These are phyloP conservation scores for Phalaenopsis aphrodite DNA, from an alignment of 106 monocot species.

Conservation along the genomic window DNA sequence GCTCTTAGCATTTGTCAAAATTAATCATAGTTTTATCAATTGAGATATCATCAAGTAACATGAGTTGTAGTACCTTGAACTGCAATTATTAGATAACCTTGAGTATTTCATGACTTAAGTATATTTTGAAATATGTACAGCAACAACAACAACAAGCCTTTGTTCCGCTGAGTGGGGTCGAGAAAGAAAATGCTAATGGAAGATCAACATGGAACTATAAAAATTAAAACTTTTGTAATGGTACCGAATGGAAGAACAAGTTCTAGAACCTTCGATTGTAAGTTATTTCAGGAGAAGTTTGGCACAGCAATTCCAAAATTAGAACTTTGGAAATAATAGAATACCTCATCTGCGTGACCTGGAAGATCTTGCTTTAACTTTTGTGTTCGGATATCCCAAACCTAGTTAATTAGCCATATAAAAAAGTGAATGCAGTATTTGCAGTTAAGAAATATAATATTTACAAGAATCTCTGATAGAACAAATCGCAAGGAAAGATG, in stretches of 20 bases:
- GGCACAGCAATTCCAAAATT: not conserved
- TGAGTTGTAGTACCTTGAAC: not conserved
- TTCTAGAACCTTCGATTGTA: not conserved
- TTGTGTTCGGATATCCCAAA: slow-evolving; percentile 87
- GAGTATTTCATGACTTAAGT: not conserved
- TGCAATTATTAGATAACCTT: not conserved
- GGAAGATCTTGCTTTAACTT: slow-evolving; percentile 94
- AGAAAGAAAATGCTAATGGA: too few relatives aligned
- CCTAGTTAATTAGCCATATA: slow-evolving; percentile 25
- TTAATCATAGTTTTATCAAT: too few relatives aligned
- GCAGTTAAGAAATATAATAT: not conserved
- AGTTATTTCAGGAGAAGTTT: not conserved
- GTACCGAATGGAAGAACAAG: too few relatives aligned
- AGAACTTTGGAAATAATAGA: not conserved
- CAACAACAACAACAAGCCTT: not conserved
- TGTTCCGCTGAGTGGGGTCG: too few relatives aligned
- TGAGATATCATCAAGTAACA: not conserved
- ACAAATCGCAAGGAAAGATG: not conserved
- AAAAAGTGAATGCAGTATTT: not conserved
- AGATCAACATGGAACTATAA: too few relatives aligned
- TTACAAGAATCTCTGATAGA: not conserved
- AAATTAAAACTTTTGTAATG: not conserved
- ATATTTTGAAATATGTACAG: not conserved
- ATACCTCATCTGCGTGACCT: slow-evolving; percentile 97
- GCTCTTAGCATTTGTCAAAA: too few relatives aligned